Evolutionary conservation across 768 basidiomycete species (phyloP).

Genomic region (Pisolithus microcarpus): DNA sequence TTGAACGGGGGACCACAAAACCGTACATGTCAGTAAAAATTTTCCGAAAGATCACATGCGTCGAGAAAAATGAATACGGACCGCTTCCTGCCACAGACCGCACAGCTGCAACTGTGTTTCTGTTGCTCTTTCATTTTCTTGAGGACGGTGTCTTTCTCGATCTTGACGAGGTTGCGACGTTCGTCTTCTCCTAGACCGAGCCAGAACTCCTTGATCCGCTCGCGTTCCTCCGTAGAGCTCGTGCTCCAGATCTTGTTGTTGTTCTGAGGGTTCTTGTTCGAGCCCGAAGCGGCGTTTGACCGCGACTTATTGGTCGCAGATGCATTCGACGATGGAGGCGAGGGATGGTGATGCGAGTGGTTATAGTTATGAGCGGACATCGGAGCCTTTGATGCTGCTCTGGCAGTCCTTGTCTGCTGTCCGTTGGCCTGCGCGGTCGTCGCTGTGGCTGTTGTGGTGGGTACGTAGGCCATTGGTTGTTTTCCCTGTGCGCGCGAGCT

Average conservation of each 20-base stretch:
- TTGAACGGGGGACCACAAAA: slow-evolving; percentile 16
- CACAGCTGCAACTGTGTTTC: slow-evolving; percentile 92
- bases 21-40: slow-evolving; percentile 16
- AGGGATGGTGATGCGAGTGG: slow-evolving; percentile 50
- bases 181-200: slow-evolving; percentile 87
- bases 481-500: slow-evolving; percentile 86
- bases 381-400: slow-evolving; percentile 54
- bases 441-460: slow-evolving; percentile 30
- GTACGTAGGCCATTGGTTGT: slow-evolving; percentile 77
- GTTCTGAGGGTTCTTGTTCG: slow-evolving; percentile 28
- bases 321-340: slow-evolving; percentile 30
- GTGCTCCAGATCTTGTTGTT: slow-evolving; percentile 93
- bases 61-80: slow-evolving; percentile 38
- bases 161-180: slow-evolving; percentile 84
- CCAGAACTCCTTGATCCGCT: slow-evolving; percentile 98
- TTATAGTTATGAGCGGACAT: slow-evolving; percentile 44
- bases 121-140: slow-evolving; percentile 99
- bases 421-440: slow-evolving; percentile 20
- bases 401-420: slow-evolving; percentile 34
- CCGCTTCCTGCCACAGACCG: slow-evolving; percentile 96
- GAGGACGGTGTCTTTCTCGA: slow-evolving; percentile 96
- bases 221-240: slow-evolving; percentile 85
- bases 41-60: slow-evolving; percentile 13
- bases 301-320: slow-evolving; percentile 26
- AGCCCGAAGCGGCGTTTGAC: slow-evolving; percentile 22